Percentiles rank a stretch among this genome's conserved stretches.
Conservation (phyloP, 1,139 yeast genomes). For the Taiozyma onychis region DNA sequence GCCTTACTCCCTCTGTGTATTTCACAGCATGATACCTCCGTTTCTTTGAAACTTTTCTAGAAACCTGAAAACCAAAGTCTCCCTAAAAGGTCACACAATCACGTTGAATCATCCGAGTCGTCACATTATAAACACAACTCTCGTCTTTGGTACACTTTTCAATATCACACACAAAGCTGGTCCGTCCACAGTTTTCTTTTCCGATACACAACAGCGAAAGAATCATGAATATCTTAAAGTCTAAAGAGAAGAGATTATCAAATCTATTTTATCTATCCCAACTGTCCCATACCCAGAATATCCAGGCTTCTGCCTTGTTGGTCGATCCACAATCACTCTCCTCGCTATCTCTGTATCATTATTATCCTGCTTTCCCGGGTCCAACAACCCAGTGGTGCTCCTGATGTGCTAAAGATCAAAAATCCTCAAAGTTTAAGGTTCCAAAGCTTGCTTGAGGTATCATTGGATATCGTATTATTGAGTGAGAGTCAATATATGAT, state of each 20-base stretch:
- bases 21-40: neutral
- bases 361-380: conserved; percentile 13
- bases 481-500: conserved; percentile 24
- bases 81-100: neutral
- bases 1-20: neutral
- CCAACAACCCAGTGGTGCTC: conserved; percentile 25
- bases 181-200: neutral
- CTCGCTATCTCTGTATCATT: conserved; percentile 14
- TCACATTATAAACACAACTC: neutral
- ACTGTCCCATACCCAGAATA: conserved; percentile 9
- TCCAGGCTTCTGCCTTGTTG: conserved; percentile 13
- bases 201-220: neutral
- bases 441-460: conserved; percentile 21
- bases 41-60: neutral
- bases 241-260: conserved; percentile 19
- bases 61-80: neutral
- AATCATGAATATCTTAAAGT: conserved; percentile 16
- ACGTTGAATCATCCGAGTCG: neutral
- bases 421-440: conserved; percentile 21
- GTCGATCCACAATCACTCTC: conserved; percentile 17
- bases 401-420: conserved; percentile 24
- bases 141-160: neutral
- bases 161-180: neutral
- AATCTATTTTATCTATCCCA: conserved; percentile 19
- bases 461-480: conserved; percentile 25